Percentiles rank a stretch among this genome's conserved stretches.
These are phyloP conservation scores for Psilocybe mexicana DNA, from an alignment of 1,284 basidiomycete species.

Conservation along the genomic window DNA sequence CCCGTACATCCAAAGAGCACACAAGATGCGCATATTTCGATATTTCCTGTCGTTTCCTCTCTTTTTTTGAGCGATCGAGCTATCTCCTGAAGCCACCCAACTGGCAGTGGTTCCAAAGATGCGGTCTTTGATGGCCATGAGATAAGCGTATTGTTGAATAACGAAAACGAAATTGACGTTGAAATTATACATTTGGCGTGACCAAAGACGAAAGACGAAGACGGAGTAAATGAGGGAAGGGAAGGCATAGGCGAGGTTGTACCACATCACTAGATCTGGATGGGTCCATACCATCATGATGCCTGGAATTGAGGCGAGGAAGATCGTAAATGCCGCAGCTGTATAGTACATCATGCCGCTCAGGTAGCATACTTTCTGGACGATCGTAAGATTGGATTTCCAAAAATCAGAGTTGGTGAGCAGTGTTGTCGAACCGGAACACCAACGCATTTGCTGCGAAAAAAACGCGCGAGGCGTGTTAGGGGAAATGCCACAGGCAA, in stretches of 20 bases:
- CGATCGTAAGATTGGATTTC: slow-evolving; percentile 22
- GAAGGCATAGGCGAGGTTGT: slow-evolving; percentile 24
- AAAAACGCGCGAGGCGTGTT: slow-evolving; percentile 27
- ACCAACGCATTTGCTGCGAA: slow-evolving; percentile 31
- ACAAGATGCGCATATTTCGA: slow-evolving; percentile 28
- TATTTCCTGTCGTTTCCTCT: slow-evolving; percentile 27
- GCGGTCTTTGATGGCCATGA: slow-evolving; percentile 28
- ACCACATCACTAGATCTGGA: slow-evolving; percentile 24
- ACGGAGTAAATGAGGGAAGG: slow-evolving; percentile 27
- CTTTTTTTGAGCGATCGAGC: slow-evolving; percentile 21
- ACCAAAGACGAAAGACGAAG: slow-evolving; percentile 25
- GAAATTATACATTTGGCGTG: slow-evolving; percentile 25
- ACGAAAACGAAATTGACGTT: slow-evolving; percentile 28
- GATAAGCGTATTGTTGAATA: slow-evolving; percentile 27
- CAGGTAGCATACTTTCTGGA: slow-evolving; percentile 28
- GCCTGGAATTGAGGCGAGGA: slow-evolving; percentile 23
- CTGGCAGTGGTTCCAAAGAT: slow-evolving; percentile 24
- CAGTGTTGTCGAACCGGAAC: slow-evolving; percentile 24
- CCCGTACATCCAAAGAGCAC: slow-evolving; percentile 23
- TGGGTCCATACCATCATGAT: slow-evolving; percentile 22
- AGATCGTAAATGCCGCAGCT: slow-evolving; percentile 23
- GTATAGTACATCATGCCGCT: slow-evolving; percentile 27
- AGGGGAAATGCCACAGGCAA: slow-evolving; percentile 26
- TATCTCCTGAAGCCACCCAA: slow-evolving; percentile 28
- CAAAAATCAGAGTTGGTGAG: slow-evolving; percentile 27